phyloP scores from a whole-genome alignment of 495 filamentous ascomycete species.

The Podospora australis region DNA sequence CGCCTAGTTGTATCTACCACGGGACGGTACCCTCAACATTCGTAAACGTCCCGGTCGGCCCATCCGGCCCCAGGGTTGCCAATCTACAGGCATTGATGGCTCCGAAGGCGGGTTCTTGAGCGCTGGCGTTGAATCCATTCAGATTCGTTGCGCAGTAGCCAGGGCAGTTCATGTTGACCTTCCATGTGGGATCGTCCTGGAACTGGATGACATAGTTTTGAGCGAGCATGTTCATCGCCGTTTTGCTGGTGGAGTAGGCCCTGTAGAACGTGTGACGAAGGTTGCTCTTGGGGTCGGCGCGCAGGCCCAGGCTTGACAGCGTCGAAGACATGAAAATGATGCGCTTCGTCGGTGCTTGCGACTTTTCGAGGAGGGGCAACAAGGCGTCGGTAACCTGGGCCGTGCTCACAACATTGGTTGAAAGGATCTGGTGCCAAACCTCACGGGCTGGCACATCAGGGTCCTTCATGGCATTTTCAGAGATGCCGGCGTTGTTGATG shows the following conservation, averaged over 20 bases:
- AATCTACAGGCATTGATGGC: conserved; percentile 15
- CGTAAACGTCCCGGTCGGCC: conserved; percentile 15
- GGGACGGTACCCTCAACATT: conserved; percentile 8
- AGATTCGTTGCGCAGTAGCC: conserved; percentile 19
- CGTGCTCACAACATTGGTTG: conserved; percentile 38
- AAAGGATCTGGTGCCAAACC: conserved; percentile 14
- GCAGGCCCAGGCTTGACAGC: conserved; percentile 27
- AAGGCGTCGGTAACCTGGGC: conserved; percentile 37
- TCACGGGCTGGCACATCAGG: background rate
- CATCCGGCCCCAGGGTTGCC: conserved; percentile 17
- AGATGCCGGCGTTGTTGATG: conserved; percentile 47
- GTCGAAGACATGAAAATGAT: conserved; percentile 38
- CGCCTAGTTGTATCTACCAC: conserved; percentile 13
- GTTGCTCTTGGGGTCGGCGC: background rate
- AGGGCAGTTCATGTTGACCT: conserved; percentile 21
- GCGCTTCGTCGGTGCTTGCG: conserved; percentile 22
- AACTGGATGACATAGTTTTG: conserved; percentile 10
- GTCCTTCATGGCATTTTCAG: background rate
- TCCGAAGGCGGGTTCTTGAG: conserved; percentile 3
- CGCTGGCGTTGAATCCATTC: conserved; percentile 5
- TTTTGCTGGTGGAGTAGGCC: conserved; percentile 29
- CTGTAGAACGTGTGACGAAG: background rate
- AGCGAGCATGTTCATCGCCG: conserved; percentile 39
- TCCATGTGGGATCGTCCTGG: conserved; percentile 17
- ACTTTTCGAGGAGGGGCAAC: conserved; percentile 38